Conservation (phyloP, 2,329 filamentous ascomycete genomes). For the Coccinonectria pachysandricola region DNA sequence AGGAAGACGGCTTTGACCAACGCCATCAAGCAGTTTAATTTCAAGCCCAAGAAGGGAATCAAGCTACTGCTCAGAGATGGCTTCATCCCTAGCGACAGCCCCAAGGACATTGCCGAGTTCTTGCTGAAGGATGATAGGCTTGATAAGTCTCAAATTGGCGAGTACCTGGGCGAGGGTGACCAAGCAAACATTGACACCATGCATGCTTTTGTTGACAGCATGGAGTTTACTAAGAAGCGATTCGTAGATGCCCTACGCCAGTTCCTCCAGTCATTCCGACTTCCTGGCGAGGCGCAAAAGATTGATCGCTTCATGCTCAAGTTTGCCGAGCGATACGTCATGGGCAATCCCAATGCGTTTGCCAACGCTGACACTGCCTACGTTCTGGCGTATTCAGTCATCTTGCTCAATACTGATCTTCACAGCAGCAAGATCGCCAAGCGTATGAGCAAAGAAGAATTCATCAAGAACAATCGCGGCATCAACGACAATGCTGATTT, state of each 20-base stretch:
- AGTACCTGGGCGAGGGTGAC: conserved; percentile 90
- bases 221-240: conserved; percentile 85
- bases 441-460: conserved; percentile 92
- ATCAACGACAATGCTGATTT: conserved; percentile 96
- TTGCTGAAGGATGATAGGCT: conserved; percentile 71
- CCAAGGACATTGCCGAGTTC: conserved; percentile 77
- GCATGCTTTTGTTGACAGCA: conserved; percentile 92
- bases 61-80: conserved; percentile 74
- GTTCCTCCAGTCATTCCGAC: conserved; percentile 87
- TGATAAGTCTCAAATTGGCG: conserved; percentile 86
- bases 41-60: conserved; percentile 90
- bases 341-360: conserved; percentile 92
- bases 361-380: conserved; percentile 98
- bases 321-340: conserved; percentile 91
- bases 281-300: conserved; percentile 95
- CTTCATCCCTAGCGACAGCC: conserved; percentile 71
- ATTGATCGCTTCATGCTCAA: conserved; percentile 99
- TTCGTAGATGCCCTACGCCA: conserved; percentile 88
- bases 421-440: conserved; percentile 77
- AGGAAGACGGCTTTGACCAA: conserved; percentile 86
- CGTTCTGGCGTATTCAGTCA: conserved; percentile 90
- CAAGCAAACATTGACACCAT: conserved; percentile 91
- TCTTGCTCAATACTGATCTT: conserved; percentile 90
- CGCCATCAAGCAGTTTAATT: conserved; percentile 88
- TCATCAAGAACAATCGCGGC: conserved; percentile 97